These are phyloP conservation scores for Apiotrichum brassicae DNA, from an alignment of 1,284 basidiomycete species.

Conservation along the genomic window DNA sequence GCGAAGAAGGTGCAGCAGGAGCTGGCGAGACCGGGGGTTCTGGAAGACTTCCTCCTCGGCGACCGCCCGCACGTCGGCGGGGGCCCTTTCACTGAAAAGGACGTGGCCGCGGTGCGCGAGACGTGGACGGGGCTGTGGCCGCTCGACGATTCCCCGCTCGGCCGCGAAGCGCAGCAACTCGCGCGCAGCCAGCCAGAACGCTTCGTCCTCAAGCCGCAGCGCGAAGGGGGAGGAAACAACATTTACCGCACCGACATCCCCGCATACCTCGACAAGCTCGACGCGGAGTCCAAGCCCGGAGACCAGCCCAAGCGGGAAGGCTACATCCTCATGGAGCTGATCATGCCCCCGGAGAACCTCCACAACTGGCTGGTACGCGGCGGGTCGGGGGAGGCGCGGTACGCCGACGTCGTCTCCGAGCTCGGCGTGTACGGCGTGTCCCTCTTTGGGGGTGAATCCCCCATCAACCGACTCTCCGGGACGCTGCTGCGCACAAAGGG, in stretches of 20 bases:
- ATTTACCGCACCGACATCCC: constrained; percentile 82
- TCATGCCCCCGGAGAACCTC: constrained; percentile 62
- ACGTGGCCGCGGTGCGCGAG: constrained; percentile 54
- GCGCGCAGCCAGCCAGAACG: constrained; percentile 55
- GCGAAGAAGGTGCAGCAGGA: constrained; percentile 95
- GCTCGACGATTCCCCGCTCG: constrained; percentile 47
- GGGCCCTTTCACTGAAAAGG: constrained; percentile 44
- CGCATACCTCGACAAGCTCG: constrained; percentile 60
- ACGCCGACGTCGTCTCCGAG: constrained; percentile 76
- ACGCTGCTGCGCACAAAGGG: constrained; percentile 90
- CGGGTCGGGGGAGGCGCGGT: constrained; percentile 45
- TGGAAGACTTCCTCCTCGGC: constrained; percentile 62
- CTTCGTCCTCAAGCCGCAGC: constrained; percentile 89
- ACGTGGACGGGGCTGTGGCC: constrained; percentile 78
- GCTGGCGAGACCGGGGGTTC: constrained; percentile 63
- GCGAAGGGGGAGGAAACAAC: constrained; percentile 96
- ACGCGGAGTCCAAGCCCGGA: constrained; percentile 39
- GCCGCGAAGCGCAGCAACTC: constrained; percentile 51
- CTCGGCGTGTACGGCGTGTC: constrained; percentile 87
- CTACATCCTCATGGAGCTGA: constrained; percentile 93
- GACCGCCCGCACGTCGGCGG: constrained; percentile 42
- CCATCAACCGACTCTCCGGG: constrained; percentile 62
- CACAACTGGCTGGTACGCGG: constrained; percentile 67
- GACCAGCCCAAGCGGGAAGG: constrained; percentile 49
- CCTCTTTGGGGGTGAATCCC: constrained; percentile 57